Base-by-base conservation (phyloP, 768 basidiomycete species). In the Mycena sanguinolenta region DNA sequence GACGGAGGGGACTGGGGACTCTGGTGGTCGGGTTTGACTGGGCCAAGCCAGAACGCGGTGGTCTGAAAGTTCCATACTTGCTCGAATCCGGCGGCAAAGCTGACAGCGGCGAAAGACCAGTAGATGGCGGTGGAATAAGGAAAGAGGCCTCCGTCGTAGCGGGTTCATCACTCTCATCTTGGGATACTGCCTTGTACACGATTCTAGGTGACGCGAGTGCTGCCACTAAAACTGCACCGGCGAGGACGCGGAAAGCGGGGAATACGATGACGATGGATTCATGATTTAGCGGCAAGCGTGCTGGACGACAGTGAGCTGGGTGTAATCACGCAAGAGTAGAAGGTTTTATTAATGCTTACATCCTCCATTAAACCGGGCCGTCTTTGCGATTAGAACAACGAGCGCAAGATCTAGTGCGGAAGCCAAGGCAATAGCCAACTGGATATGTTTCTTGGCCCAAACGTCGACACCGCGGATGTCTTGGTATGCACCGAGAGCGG, bases 21-120 rank as follows among this genome's bases (percentile, higher is more conserved):
- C 89, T 84, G 19, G 91, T 90, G 1, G 84, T 86, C 14, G 88
- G 88, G 16, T 82, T 84, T 36, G 91, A 91, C 42, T 82, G 80
- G 58, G 85, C 86, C 30, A 86, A 74, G 38, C 82, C 81, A n/a
- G 88, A 88, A 34, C 85, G 86, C 17, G 83, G 78, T 28, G 82
- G 82, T 42, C 82, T 83, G 84, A 94, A 94, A 16, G 94, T 95
- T 19, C 94, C 94, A 77, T 95, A 95, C 78, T 93, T 94, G 79
- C 83, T 85, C 23, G 81, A 74, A 68, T 86, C 84, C 58, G 80
- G 75, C 57, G 79, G 77, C 67, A 82, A 76, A 13, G 82, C 82
- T 17, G 84, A 75, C 32, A 85, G 79, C 52, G 86, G 79, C 34
- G 87, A 84, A 50, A 91, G 84, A 30, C 88, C 87, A 3, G 87